phyloP scores from a whole-genome alignment of 331 rosid species.

The Pyrus hybrid region DNA sequence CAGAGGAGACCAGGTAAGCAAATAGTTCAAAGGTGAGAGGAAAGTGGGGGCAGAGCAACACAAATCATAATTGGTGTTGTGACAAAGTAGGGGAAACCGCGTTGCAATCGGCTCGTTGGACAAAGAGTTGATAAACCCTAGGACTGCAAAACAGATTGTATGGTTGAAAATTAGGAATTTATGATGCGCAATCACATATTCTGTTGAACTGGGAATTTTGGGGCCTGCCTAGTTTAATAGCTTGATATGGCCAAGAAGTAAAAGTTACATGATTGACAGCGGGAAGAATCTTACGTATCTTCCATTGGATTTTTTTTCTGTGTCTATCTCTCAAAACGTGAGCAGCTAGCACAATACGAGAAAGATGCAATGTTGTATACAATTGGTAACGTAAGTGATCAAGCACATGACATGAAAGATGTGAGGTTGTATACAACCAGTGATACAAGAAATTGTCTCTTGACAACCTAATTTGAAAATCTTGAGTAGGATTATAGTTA shows the following conservation, averaged over 20 bases:
- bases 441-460: no score
- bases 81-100: slow-evolving; percentile 7
- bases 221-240: background rate
- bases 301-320: background rate
- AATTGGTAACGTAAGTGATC: no score
- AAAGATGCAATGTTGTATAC: no score
- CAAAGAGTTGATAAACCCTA: background rate
- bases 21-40: no score
- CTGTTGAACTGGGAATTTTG: background rate
- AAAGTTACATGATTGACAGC: background rate
- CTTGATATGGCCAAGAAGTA: background rate
- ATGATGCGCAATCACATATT: background rate
- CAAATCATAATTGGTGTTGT: background rate
- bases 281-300: no score
- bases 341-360: background rate
- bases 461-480: background rate
- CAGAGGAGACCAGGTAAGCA: background rate
- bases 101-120: slow-evolving; percentile 1
- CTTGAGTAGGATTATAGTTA: no score
- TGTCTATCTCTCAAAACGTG: background rate
- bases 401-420: no score
- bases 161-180: slow-evolving; percentile 1
- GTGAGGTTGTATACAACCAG: no score
- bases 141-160: background rate
- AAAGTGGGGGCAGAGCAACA: background rate